Percentiles rank a stretch among this genome's conserved stretches.
phyloP scores from a whole-genome alignment of 2,329 filamentous ascomycete genomes.

The Hysterium pulicare region DNA sequence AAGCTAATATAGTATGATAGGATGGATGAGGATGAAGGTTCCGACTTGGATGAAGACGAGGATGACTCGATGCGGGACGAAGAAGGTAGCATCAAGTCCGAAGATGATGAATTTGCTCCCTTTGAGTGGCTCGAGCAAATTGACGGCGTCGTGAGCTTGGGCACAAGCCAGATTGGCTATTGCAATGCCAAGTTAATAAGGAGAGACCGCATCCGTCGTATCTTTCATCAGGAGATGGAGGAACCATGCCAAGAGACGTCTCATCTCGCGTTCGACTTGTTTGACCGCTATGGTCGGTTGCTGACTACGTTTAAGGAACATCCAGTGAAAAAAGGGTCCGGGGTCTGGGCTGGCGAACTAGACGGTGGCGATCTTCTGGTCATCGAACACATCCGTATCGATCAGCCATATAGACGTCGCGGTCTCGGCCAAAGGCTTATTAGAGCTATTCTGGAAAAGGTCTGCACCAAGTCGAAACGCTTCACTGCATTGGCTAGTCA shows the following conservation, averaged over 20 bases:
- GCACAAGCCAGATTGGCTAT: too few relatives aligned
- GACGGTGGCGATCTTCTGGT: conserved; percentile 27
- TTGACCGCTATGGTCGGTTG: conserved; percentile 39
- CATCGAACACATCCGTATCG: conserved; percentile 22
- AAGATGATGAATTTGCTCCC: too few relatives aligned
- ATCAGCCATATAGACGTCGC: conserved; percentile 15
- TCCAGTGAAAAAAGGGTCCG: conserved; percentile 21
- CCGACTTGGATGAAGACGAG: too few relatives aligned
- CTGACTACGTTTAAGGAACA: conserved; percentile 30
- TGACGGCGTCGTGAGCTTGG: too few relatives aligned
- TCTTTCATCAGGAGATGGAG: conserved; percentile 38
- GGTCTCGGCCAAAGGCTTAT: conserved; percentile 31
- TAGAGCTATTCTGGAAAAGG: too few relatives aligned
- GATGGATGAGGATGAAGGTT: too few relatives aligned
- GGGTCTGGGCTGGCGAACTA: conserved; percentile 27
- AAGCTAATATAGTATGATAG: too few relatives aligned
- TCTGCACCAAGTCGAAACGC: too few relatives aligned
- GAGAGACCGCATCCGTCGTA: conserved; percentile 6
- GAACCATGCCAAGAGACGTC: conserved; percentile 22
- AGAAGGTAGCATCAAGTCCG: too few relatives aligned
- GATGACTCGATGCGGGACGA: too few relatives aligned
- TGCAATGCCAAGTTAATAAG: conserved; percentile 4
- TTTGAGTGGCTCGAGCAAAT: too few relatives aligned
- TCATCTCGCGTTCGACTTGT: conserved; percentile 35
- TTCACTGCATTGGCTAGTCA: too few relatives aligned